Base-by-base conservation (phyloP, 257 asterid species). In the Capsicum pubescens region DNA sequence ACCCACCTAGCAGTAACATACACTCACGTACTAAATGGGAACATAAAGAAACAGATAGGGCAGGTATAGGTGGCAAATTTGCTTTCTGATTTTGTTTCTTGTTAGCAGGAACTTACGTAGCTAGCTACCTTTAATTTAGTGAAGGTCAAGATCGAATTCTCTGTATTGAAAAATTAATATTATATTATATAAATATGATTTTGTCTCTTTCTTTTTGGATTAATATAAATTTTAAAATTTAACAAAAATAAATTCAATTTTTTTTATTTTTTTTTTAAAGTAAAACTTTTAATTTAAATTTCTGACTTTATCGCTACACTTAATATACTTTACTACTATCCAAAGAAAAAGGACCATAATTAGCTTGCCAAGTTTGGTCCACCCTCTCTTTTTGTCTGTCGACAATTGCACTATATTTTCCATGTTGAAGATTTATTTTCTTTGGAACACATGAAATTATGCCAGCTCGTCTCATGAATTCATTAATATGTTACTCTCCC, bases 21-120 rank as follows among this genome's bases (percentile, higher is more conserved):
- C 32, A 26, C 32, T 26, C 32, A 26, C 32, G 32, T 26, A 26
- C 1, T 26, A 17, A 42, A 39, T 69, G 15, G 55, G 54, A 69
- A 42, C 78, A 69, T 42, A 69, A 36, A 69, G 26, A 42, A 69
- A 69, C 48, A 69, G 16, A 8, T 15, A 44, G 79, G 58, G 36
- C 36, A 44, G 57, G 56, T 17, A 42, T 71, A 71, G 58, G 46
- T 44, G 79, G 79, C 79, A 17, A 71, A 44, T 44, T 71, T 71
- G 57, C 79, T 71, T 71, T 71, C 58, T 71, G 58, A 71, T 71
- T 57, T n/a, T n/a, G 56, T 70, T 57, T 71, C 79, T 17, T 70
- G 79, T 17, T 70, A 44, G 56, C 39, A 39, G 44, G 44, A 39
- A 39, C 44, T 3, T 39, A 39, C 44, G 44, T 0, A 39, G 44